A percentile compares a stretch with the other conserved stretches of the same genome.
Evolutionary conservation across 148 eudicot species (phyloP).

Genomic region (Dianthus caryophyllus): DNA sequence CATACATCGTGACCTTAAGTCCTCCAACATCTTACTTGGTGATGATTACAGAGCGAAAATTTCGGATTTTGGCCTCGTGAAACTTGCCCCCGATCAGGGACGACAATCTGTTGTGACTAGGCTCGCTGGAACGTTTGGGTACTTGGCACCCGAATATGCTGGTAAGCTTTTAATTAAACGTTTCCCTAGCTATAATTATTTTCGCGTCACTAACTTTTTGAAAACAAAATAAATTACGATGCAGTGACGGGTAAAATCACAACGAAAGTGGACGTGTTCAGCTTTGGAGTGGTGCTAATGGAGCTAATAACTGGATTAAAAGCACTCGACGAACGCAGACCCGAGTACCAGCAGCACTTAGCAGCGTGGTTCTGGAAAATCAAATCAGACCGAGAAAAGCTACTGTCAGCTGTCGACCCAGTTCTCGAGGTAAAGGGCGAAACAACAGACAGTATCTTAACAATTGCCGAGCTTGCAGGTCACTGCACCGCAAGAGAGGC

Average conservation of each 20-base stretch:
- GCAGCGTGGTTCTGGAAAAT: neutral
- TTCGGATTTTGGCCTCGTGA: conserved; percentile 92
- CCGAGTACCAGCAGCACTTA: conserved; percentile 1
- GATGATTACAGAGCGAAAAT: conserved; percentile 94
- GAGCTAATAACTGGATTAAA: conserved; percentile 2
- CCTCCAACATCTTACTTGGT: conserved; percentile 87
- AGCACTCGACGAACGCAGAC: conserved; percentile 2
- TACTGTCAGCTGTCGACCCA: neutral
- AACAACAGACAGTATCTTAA: conserved; percentile 30
- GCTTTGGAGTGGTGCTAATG: conserved; percentile 7
- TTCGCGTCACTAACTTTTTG: neutral
- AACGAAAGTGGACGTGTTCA: conserved; percentile 6
- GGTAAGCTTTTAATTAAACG: conserved; percentile 40
- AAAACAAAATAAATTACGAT: neutral
- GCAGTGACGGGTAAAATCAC: conserved; percentile 10
- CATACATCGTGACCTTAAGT: conserved; percentile 90
- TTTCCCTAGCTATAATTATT: neutral
- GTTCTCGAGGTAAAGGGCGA: conserved; percentile 12
- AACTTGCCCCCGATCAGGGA: conserved; percentile 92
- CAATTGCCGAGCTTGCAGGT: conserved; percentile 48
- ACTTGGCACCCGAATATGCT: conserved; percentile 98
- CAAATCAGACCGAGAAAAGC: neutral
- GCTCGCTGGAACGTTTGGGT: conserved; percentile 98
- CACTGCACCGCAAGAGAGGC: conserved; percentile 49
- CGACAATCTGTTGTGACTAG: conserved; percentile 76